Percentiles rank a stretch among this genome's conserved stretches.
Conservation (phyloP, 1,284 basidiomycete species). For the Porodaedalea pini region DNA sequence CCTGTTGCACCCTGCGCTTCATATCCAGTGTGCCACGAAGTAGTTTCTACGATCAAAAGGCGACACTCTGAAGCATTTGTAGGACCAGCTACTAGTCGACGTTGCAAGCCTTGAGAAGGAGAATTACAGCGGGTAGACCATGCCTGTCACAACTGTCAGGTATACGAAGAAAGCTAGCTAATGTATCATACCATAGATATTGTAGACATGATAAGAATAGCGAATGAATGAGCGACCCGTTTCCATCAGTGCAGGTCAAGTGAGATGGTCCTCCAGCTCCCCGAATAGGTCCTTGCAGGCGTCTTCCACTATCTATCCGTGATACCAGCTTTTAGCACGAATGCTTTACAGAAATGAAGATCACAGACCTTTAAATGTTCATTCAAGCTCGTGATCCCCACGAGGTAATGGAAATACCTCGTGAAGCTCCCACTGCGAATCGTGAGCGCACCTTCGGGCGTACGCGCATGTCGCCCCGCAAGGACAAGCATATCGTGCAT, state of each 20-base stretch:
- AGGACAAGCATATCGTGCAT: slow-evolving; percentile 32
- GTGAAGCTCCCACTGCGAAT: slow-evolving; percentile 28
- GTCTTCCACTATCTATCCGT: slow-evolving; percentile 23
- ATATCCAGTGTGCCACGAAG: too few species aligned
- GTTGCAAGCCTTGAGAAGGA: too few species aligned
- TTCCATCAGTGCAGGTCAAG: not conserved
- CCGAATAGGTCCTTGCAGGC: slow-evolving; percentile 27
- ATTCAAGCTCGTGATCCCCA: slow-evolving; percentile 19
- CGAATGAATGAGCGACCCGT: not conserved
- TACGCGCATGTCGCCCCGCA: slow-evolving; percentile 25
- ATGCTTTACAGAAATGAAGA: not conserved
- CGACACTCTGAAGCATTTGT: too few species aligned
- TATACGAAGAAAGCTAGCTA: too few species aligned
- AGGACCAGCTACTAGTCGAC: too few species aligned
- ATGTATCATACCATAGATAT: too few species aligned
- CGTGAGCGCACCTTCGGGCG: slow-evolving; percentile 26
- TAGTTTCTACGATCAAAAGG: too few species aligned
- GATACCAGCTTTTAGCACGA: not conserved
- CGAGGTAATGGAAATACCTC: slow-evolving; percentile 25
- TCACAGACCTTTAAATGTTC: slow-evolving; percentile 20
- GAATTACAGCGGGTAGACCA: too few species aligned
- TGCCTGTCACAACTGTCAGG: too few species aligned
- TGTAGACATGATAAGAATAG: not conserved
- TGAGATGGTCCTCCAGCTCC: slow-evolving; percentile 25
- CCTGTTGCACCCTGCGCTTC: too few species aligned